Conservation (phyloP, 768 basidiomycete genomes). For the Mycena pura region DNA sequence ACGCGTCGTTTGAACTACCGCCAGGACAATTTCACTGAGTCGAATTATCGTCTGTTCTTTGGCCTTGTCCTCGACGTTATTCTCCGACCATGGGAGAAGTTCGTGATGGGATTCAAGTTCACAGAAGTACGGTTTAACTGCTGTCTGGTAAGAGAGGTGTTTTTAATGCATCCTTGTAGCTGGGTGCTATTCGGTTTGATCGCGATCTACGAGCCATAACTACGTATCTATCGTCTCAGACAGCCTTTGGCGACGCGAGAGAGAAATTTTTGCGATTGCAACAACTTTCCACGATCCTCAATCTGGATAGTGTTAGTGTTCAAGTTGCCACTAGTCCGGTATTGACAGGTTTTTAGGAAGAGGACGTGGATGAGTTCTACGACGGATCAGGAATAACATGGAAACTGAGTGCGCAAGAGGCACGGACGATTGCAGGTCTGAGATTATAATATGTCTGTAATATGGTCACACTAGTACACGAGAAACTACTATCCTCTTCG, state of each 20-base stretch:
- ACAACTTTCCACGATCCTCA: constrained; percentile 91
- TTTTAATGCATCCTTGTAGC: constrained; percentile 48
- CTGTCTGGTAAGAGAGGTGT: too few species aligned
- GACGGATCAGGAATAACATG: constrained; percentile 91
- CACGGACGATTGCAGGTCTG: constrained; percentile 69
- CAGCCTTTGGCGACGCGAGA: constrained; percentile 85
- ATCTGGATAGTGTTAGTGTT: constrained; percentile 75
- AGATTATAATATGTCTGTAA: constrained; percentile 45
- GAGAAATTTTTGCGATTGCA: constrained; percentile 93
- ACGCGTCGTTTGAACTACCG: not conserved
- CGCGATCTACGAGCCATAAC: constrained; percentile 87
- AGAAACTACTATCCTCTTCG: constrained; percentile 66
- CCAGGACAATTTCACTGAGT: constrained; percentile 87
- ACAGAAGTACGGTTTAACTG: constrained; percentile 71
- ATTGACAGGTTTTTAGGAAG: constrained; percentile 63
- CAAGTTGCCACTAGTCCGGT: not conserved
- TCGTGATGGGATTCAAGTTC: constrained; percentile 78
- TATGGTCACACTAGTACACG: constrained; percentile 18
- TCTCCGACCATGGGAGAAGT: constrained; percentile 96
- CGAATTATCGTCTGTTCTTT: constrained; percentile 88
- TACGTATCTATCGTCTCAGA: constrained; percentile 86
- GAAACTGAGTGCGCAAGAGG: constrained; percentile 82
- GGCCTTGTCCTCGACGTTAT: constrained; percentile 85
- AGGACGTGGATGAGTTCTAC: constrained; percentile 94
- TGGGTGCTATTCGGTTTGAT: constrained; percentile 96